These are phyloP conservation scores for Prunus kanzakura DNA, from an alignment of 306 rosid genomes.

Conservation along the genomic window DNA sequence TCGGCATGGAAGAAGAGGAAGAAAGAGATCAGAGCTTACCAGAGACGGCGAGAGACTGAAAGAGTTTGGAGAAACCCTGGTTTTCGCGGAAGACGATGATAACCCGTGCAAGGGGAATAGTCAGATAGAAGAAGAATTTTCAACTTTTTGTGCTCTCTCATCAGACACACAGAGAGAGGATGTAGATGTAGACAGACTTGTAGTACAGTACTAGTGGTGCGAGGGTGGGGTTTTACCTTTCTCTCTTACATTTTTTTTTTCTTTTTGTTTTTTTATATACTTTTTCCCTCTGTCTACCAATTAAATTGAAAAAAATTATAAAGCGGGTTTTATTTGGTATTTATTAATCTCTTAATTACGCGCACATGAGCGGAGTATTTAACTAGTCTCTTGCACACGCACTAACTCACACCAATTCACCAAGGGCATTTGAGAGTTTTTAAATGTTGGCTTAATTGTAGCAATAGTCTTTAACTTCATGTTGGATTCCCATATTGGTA, in stretches of 20 bases:
- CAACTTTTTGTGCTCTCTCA: neutral
- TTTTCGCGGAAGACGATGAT: constrained; percentile 4
- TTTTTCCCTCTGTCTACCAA: neutral
- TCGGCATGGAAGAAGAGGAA: constrained; percentile 4
- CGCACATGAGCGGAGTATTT: no score
- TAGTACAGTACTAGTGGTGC: neutral
- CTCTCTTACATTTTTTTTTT: constrained; percentile 3
- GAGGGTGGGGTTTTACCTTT: constrained; percentile 27
- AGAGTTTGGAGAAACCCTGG: constrained; percentile 21
- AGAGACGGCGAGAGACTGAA: constrained; percentile 9
- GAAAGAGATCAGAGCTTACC: constrained; percentile 30
- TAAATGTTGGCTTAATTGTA: no score
- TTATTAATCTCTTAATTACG: no score
- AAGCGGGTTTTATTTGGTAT: no score
- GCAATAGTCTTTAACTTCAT: no score
- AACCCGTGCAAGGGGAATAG: constrained; percentile 27
- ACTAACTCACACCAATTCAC: no score
- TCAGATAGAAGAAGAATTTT: constrained; percentile 20
- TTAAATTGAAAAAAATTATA: neutral
- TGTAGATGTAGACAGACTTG: neutral
- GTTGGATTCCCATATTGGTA: no score
- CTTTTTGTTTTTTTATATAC: neutral
- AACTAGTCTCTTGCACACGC: no score
- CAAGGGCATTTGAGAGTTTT: no score
- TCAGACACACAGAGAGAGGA: neutral